Conservation (phyloP, 2,329 filamentous ascomycete genomes). For the Pestalotiopsis fici region DNA sequence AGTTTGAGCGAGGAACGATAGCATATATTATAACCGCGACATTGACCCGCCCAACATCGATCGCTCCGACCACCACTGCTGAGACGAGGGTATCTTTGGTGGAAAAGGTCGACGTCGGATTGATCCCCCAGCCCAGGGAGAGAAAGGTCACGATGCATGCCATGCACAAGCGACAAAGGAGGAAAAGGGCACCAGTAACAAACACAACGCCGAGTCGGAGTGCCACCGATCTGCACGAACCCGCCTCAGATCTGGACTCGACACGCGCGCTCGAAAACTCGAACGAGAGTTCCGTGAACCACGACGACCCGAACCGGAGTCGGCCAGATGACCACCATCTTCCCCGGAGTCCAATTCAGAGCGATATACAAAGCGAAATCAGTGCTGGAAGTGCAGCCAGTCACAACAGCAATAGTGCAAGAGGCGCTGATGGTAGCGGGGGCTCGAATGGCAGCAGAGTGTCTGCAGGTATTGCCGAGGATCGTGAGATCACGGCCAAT, state of each 20-base stretch:
- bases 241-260: conserved; percentile 38
- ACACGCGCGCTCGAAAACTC: conserved; percentile 36
- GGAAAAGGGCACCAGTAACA: conserved; percentile 55
- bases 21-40: conserved; percentile 90
- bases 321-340: conserved; percentile 34
- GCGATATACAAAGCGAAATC: conserved; percentile 66
- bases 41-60: conserved; percentile 83
- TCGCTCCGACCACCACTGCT: conserved; percentile 76
- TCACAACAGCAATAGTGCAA: conserved; percentile 61
- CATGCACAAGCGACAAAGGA: conserved; percentile 69
- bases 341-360: conserved; percentile 44
- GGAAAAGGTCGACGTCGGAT: conserved; percentile 83
- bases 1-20: conserved; percentile 96
- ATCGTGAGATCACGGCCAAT: conserved; percentile 82
- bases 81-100: conserved; percentile 79
- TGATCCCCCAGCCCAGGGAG: conserved; percentile 72
- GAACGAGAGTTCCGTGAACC: conserved; percentile 39
- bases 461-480: conserved; percentile 52
- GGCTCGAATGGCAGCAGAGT: conserved; percentile 52
- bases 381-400: conserved; percentile 72
- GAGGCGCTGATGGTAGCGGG: conserved; percentile 44
- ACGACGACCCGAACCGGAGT: conserved; percentile 35
- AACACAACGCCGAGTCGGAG: conserved; percentile 42
- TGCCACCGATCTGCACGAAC: conserved; percentile 36
- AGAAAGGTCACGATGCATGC: conserved; percentile 86